Percentiles rank a stretch among this genome's conserved stretches.
These are phyloP conservation scores for Panus rudis DNA, from an alignment of 768 basidiomycete species.

Conservation along the genomic window DNA sequence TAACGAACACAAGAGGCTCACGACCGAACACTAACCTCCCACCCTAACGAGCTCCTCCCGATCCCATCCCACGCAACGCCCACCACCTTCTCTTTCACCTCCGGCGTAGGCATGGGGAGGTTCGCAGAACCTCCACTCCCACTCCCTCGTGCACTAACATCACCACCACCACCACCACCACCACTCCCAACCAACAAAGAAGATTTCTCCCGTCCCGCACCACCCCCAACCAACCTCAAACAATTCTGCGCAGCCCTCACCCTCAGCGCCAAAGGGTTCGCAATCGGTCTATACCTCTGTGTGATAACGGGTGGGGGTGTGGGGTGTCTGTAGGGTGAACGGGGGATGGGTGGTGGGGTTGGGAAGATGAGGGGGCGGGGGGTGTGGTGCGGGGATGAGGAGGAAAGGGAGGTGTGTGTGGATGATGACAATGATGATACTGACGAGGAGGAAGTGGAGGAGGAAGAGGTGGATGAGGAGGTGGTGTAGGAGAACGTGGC, in stretches of 20 bases:
- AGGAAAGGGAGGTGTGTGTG: too few relatives aligned
- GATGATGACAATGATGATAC: conserved; percentile 26
- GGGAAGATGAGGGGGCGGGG: conserved; percentile 22
- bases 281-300: conserved; percentile 48
- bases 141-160: too few relatives aligned
- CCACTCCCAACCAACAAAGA: too few relatives aligned
- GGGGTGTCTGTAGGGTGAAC: conserved; percentile 36
- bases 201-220: too few relatives aligned
- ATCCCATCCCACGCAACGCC: conserved; percentile 56
- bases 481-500: conserved; percentile 5
- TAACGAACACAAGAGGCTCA: background rate
- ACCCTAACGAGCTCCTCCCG: conserved; percentile 44
- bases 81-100: conserved; percentile 41
- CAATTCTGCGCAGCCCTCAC: conserved; percentile 57
- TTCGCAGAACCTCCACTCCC: too few relatives aligned
- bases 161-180: too few relatives aligned
- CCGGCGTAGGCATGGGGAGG: too few relatives aligned
- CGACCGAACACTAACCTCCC: conserved; percentile 23
- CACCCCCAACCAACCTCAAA: conserved; percentile 24
- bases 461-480: background rate
- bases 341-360: conserved; percentile 33
- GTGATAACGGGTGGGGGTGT: conserved; percentile 18
- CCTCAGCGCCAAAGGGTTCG: conserved; percentile 54
- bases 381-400: conserved; percentile 22
- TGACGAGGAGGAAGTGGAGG: conserved; percentile 35